Evolutionary conservation across 2,329 filamentous ascomycete genomes (phyloP).

Genomic region (Sclerotinia minor): DNA sequence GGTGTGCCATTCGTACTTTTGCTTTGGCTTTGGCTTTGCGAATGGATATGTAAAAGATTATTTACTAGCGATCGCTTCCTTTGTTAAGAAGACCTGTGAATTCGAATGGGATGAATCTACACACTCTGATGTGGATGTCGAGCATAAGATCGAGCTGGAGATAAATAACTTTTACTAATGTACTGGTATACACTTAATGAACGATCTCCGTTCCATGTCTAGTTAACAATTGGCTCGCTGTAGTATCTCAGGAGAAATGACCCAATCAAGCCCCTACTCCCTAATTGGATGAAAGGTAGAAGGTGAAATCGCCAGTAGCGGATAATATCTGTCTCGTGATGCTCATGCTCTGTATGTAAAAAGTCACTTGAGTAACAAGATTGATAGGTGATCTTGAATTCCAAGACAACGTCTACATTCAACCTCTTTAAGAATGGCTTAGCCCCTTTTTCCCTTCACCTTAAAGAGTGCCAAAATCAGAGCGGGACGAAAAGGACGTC

Average conservation of each 20-base stretch:
- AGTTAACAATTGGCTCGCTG: conserved; percentile 25
- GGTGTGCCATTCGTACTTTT: conserved; percentile 12
- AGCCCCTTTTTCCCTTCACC: background rate
- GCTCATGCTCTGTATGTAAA: conserved; percentile 12
- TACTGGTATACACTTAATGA: background rate
- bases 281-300: too few species aligned
- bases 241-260: conserved; percentile 12
- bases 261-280: too few species aligned
- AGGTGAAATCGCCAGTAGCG: background rate
- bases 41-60: conserved; percentile 6
- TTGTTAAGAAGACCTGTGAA: background rate
- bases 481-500: too few species aligned
- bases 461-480: background rate
- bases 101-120: background rate
- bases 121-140: background rate
- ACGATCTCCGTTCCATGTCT: background rate
- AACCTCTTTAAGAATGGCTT: background rate
- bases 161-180: conserved; percentile 12
- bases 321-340: conserved; percentile 15
- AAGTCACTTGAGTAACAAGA: background rate
- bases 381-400: background rate
- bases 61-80: background rate
- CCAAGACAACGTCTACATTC: background rate
- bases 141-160: background rate
- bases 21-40: too few species aligned